Percentiles rank a stretch among this genome's conserved stretches.
phyloP scores from a whole-genome alignment of 441 rosid species.

The Gossypium schwendimanii region DNA sequence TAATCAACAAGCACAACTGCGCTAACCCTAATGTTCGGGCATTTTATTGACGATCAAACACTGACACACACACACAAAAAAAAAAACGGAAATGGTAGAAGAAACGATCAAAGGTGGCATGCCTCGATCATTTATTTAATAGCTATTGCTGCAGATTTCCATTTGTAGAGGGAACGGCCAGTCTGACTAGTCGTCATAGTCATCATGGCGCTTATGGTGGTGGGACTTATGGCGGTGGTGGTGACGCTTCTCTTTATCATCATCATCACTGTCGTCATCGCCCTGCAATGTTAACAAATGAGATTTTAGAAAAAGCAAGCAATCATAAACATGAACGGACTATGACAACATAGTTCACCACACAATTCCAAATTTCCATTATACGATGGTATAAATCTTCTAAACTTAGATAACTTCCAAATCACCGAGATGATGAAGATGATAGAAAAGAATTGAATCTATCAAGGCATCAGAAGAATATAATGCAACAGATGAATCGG shows the following conservation, averaged over 20 bases:
- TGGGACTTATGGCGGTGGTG: slow-evolving; percentile 36
- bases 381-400: background rate
- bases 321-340: background rate
- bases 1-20: background rate
- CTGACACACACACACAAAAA: slow-evolving; percentile 2
- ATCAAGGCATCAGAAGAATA: background rate
- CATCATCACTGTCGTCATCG: slow-evolving; percentile 47
- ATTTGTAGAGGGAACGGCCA: background rate
- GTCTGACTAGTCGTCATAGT: slow-evolving; percentile 50
- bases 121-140: slow-evolving; percentile 42
- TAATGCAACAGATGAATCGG: background rate
- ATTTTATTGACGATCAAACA: slow-evolving; percentile 15
- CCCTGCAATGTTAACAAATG: slow-evolving; percentile 40
- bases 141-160: slow-evolving; percentile 33
- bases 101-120: slow-evolving; percentile 3
- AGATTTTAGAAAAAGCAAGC: background rate
- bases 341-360: background rate
- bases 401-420: background rate
- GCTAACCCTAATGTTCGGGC: slow-evolving; percentile 16
- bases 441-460: background rate
- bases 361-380: background rate
- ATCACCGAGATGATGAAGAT: background rate
- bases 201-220: slow-evolving; percentile 50
- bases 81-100: background rate
- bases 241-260: slow-evolving; percentile 50